Conservation (phyloP, 345 rosid species). For the Heritiera littoralis region DNA sequence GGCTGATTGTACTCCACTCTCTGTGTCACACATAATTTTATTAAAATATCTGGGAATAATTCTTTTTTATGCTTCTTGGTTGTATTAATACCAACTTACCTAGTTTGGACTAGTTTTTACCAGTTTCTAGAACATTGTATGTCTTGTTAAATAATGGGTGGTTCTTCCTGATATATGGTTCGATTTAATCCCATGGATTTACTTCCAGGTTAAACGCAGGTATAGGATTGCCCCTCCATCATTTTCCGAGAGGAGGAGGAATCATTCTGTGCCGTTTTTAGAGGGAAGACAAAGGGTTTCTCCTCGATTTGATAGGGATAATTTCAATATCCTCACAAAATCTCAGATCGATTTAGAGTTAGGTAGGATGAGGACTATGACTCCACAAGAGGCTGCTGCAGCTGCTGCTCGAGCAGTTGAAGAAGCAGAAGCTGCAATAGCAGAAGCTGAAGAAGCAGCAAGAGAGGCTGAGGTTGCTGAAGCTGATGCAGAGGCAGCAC, state of each 20-base stretch:
- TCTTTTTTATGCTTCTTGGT: neutral
- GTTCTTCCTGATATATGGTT: neutral
- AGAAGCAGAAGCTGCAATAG: conserved; percentile 87
- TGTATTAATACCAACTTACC: neutral
- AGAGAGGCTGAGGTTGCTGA: conserved; percentile 95
- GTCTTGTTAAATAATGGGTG: neutral
- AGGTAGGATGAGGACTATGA: conserved; percentile 80
- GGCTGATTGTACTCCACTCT: neutral
- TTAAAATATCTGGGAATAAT: neutral
- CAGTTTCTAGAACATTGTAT: conserved; percentile 16
- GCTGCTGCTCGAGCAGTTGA: conserved; percentile 92
- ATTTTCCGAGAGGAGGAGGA: conserved; percentile 57
- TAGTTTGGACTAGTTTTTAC: neutral
- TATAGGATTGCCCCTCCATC: conserved; percentile 73
- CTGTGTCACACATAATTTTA: neutral
- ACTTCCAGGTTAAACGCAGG: conserved; percentile 80
- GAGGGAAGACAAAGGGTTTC: conserved; percentile 52
- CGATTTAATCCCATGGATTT: neutral
- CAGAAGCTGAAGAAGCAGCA: conserved; percentile 94
- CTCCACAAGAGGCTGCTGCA: conserved; percentile 76
- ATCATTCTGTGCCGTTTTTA: conserved; percentile 30
- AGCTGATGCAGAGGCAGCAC: conserved; percentile 92
- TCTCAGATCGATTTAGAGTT: conserved; percentile 81
- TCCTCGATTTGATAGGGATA: conserved; percentile 58
- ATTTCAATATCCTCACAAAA: conserved; percentile 50